Evolutionary conservation across 257 asterid species (phyloP), one percentile per base, ranked within the genome.

Genomic region (Solanum pimpinellifolium): DNA sequence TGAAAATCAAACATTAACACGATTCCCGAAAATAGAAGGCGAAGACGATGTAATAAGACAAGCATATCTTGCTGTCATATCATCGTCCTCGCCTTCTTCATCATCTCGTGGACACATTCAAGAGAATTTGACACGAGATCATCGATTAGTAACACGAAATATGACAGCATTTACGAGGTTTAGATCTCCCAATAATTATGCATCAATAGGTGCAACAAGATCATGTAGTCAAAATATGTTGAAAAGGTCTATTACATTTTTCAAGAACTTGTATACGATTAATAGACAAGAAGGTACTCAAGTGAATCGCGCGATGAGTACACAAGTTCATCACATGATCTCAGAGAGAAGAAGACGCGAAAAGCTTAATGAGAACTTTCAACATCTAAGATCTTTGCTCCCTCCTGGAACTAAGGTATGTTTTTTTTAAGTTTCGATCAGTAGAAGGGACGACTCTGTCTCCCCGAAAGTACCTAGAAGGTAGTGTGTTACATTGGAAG

Each of bases 331-430:
- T 86, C 98, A 95, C 59, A 93, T 93, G 97, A 93, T 95, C 33
- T 89, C 96, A 0, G 99, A 96, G 88, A 83, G 97, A 88, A 92
- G 89, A 87, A 81, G 99, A 6, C 90, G 98, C 0, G 95, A 94
- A 87, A 92, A 91, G 87, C 89, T 94, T 21, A 96, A 93, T 33
- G 97, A 95, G 35, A 94, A 95, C 93, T 94, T 93, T 60, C 96
- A 93, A 78, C 83, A 90, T 2, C 88, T 96, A 42, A 91, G 97
- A 88, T 90, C 96, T n/a, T 87, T 96, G 75, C 96, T 96, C 86
- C 99, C 98, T 85, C 91, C 95, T 0, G 96, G 93, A 86, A 88
- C 94, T 6, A 96, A 95, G 98, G 98, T 95, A 91, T 15, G 27
- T 3, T 76, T 12, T 39, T 39, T 37, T 20, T 37, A 2, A 2